Conservation (phyloP, 2,329 filamentous ascomycete species). For the Cytospora chrysosperma region DNA sequence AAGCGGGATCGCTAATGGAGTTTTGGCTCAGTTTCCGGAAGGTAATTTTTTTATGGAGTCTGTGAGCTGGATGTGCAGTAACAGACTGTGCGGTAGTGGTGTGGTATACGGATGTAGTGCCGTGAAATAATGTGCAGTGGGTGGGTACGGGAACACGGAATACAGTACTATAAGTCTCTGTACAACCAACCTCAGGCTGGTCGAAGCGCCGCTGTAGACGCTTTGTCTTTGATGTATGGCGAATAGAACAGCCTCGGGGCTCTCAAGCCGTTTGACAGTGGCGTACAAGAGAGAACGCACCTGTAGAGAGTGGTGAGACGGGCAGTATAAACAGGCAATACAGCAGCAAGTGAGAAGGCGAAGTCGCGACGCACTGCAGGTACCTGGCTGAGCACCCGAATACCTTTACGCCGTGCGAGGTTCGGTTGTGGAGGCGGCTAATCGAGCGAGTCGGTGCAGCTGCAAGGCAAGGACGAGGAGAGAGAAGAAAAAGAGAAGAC, state of each 20-base stretch:
- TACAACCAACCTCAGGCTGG: constrained; percentile 15
- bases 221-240: constrained; percentile 19
- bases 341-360: constrained; percentile 2
- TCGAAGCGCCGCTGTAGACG: constrained; percentile 23
- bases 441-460: constrained; percentile 21
- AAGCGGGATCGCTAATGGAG: constrained; percentile 24
- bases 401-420: constrained; percentile 6
- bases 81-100: constrained; percentile 22
- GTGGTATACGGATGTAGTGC: not conserved
- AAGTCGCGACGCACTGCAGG: constrained; percentile 8
- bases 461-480: constrained; percentile 11
- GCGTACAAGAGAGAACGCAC: constrained; percentile 15
- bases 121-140: constrained; percentile 18
- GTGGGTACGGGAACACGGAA: constrained; percentile 7
- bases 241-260: constrained; percentile 20
- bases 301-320: constrained; percentile 10
- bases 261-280: constrained; percentile 15
- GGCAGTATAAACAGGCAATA: not conserved
- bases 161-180: not conserved
- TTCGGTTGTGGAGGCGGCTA: constrained; percentile 26
- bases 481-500: constrained; percentile 14
- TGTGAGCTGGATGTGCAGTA: constrained; percentile 23
- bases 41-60: constrained; percentile 25
- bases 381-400: constrained; percentile 16
- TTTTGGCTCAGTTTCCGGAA: constrained; percentile 21